phyloP scores from a whole-genome alignment of 768 basidiomycete genomes.

The Saitozyma podzolica region DNA sequence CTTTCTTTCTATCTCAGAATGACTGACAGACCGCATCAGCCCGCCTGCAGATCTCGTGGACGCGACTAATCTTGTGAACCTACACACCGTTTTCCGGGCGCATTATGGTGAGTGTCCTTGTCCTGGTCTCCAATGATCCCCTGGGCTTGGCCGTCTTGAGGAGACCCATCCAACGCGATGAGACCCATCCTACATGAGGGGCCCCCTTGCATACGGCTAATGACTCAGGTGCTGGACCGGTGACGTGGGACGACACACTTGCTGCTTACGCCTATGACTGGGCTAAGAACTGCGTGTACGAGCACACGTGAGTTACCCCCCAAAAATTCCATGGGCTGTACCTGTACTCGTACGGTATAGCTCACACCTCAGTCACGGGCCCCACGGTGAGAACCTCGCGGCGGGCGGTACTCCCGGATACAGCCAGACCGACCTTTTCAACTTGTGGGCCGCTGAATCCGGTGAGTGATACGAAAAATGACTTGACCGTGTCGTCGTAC shows the following conservation, averaged over 20 bases:
- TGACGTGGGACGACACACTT: constrained; percentile 66
- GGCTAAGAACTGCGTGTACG: constrained; percentile 67
- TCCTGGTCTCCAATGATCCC: no score
- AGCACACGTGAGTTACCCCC: constrained; percentile 56
- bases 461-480: not conserved
- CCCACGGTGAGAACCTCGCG: constrained; percentile 46
- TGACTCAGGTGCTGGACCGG: constrained; percentile 62
- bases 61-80: constrained; percentile 17
- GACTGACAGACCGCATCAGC: no score
- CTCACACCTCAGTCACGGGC: constrained; percentile 19
- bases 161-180: not conserved
- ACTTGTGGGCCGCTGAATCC: constrained; percentile 36
- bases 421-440: constrained; percentile 22
- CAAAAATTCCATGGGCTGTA: not conserved
- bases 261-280: constrained; percentile 68
- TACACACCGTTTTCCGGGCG: constrained; percentile 40
- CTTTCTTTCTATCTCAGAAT: no score
- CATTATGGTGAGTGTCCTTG: constrained; percentile 23
- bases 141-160: no score
- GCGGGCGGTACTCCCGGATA: constrained; percentile 26
- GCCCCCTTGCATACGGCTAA: no score
- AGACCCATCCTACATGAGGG: not conserved
- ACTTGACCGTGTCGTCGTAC: not conserved
- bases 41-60: constrained; percentile 12
- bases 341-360: not conserved